phyloP scores from a whole-genome alignment of 805 yeast genomes.

The Yarrowia sp. region DNA sequence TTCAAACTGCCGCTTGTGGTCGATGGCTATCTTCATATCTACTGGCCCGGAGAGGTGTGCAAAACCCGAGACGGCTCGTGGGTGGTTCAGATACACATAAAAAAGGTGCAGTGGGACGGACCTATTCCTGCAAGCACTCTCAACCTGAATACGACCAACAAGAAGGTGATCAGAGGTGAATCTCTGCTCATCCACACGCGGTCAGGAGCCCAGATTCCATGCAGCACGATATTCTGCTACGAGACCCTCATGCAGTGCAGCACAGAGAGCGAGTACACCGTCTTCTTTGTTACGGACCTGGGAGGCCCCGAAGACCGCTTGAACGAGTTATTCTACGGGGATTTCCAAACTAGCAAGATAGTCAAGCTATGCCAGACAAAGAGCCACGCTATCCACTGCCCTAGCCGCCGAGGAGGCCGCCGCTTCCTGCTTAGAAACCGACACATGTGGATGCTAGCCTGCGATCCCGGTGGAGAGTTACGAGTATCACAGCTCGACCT shows the following conservation, averaged over 20 bases:
- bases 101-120: conserved; percentile 6
- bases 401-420: not conserved
- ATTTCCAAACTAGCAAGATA: not conserved
- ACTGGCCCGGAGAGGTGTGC: conserved; percentile 11
- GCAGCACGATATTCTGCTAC: conserved; percentile 4
- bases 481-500: not conserved
- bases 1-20: not conserved
- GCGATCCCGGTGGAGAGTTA: not conserved
- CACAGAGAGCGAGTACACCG: not conserved
- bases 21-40: not conserved
- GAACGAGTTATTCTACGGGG: not conserved
- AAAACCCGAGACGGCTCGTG: not conserved
- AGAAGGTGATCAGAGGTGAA: not conserved
- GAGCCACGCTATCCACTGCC: conserved; percentile 10
- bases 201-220: not conserved
- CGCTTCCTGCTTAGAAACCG: not conserved
- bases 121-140: not conserved
- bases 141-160: not conserved
- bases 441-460: conserved; percentile 3
- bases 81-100: conserved; percentile 4
- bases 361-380: not conserved
- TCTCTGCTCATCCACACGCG: not conserved
- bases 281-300: conserved; percentile 8
- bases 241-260: conserved; percentile 12
- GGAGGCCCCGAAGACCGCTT: not conserved